A percentile compares a stretch with the other conserved stretches of the same genome.
These are phyloP conservation scores for Sophora flavescens DNA, from an alignment of 306 rosid species.

Conservation along the genomic window DNA sequence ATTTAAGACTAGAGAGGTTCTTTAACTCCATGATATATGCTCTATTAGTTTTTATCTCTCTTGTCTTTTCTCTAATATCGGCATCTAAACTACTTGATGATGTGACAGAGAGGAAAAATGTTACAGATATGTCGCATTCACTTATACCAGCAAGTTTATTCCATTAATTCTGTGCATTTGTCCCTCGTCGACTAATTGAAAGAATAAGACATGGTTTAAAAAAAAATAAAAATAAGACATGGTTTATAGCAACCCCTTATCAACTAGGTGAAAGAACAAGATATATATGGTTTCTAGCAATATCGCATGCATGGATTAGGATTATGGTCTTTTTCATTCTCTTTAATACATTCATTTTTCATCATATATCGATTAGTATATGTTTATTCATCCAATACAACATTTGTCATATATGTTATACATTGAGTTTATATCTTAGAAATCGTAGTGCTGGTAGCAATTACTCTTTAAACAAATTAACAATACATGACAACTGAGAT, in stretches of 20 bases:
- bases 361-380: no score
- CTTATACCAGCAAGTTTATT: conserved; percentile 31
- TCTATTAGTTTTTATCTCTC: background rate
- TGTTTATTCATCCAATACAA: no score
- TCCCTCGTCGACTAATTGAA: conserved; percentile 38
- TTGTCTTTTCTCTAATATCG: conserved; percentile 6
- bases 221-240: conserved; percentile 37
- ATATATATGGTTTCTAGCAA: conserved; percentile 11
- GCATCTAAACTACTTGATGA: conserved; percentile 34
- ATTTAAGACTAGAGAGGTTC: background rate
- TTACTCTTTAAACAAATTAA: background rate
- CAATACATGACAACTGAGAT: background rate
- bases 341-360: no score
- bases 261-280: conserved; percentile 41
- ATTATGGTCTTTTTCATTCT: no score
- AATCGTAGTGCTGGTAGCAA: background rate
- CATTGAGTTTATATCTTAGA: background rate
- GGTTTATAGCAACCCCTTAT: conserved; percentile 21
- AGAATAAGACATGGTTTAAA: conserved; percentile 36
- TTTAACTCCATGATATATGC: conserved; percentile 7
- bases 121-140: conserved; percentile 32
- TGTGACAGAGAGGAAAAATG: conserved; percentile 41
- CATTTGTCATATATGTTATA: no score
- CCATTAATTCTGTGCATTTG: conserved; percentile 42
- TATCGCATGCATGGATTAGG: conserved; percentile 9